A percentile compares a stretch with the other conserved stretches of the same genome.
These are phyloP conservation scores for Fusarium albosuccineum DNA, from an alignment of 2,329 filamentous ascomycete species.

Conservation along the genomic window DNA sequence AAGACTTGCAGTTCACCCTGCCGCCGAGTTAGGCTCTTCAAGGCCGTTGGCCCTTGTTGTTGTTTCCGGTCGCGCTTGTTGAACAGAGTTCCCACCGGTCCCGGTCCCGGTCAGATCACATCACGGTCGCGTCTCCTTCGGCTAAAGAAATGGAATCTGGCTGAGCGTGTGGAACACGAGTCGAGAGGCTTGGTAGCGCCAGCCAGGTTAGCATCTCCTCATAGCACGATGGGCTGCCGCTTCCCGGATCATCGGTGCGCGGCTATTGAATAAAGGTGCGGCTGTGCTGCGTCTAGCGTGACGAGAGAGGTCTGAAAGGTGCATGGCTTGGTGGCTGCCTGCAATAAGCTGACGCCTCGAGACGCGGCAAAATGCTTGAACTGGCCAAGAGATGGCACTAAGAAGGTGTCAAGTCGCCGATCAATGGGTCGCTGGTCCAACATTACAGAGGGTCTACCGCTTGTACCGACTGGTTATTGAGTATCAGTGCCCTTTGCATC, in stretches of 20 bases:
- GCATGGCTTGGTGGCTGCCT: conserved; percentile 16
- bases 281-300: conserved; percentile 11
- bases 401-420: not conserved
- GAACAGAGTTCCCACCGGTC: conserved; percentile 6
- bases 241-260: conserved; percentile 20
- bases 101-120: conserved; percentile 9
- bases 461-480: not conserved
- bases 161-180: not conserved
- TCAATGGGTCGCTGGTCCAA: not conserved
- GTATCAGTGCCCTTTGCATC: no score
- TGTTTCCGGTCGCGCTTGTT: conserved; percentile 13
- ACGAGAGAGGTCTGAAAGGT: conserved; percentile 15
- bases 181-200: conserved; percentile 5
- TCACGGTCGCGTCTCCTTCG: not conserved
- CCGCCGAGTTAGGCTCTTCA: not conserved
- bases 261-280: conserved; percentile 23
- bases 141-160: not conserved
- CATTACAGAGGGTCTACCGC: not conserved
- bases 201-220: conserved; percentile 6
- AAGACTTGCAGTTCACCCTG: conserved; percentile 3
- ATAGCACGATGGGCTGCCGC: conserved; percentile 10
- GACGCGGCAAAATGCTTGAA: not conserved
- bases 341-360: conserved; percentile 9
- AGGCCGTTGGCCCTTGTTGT: conserved; percentile 6
- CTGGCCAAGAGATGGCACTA: not conserved